Evolutionary conservation across 441 rosid genomes (phyloP), one percentile per base, ranked within the genome.

Genomic region (Mallotus japonicus): DNA sequence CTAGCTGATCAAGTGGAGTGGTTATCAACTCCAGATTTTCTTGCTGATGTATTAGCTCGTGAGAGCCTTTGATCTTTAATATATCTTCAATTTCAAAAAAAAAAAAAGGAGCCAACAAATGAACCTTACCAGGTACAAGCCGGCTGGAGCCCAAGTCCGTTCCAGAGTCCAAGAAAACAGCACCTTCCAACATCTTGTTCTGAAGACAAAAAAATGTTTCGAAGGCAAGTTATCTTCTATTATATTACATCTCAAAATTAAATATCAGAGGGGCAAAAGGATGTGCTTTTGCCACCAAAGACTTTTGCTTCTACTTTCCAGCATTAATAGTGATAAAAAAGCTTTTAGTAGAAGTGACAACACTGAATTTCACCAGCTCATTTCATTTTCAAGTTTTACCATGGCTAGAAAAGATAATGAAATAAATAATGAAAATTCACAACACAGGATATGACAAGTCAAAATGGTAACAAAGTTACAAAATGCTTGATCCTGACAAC

Each of bases 71-170:
- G 32, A 28, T 28, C 32, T 28, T 28, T 28, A 28, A 28, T 28
- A 28, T 28, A 28, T 28, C 32, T 28, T 28, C 2, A 28, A 28
- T 28, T 28, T 28, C 32, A 28, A 28, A 28, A 28, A 28, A 28
- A 24, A 24, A 24, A 24, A 24, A 24, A 24, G n/a, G n/a, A 76
- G 72, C n/a, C 47, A 66, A 59, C 34, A 65, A 73, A 68, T 19
- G 44, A 62, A 79, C 79, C 83, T 86, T 82, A 95, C 98, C 99
- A 8, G 98, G 98, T 61, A 95, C 98, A 75, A 84, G 95, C 77
- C 86, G 86, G 80, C 93, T 88, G 62, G 99, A 91, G 44, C 97
- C 92, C 83, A 95, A 79, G 83, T 95, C 98, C 0, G 99, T 91
- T 80, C 99, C 99, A 67, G 88, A 87, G 78, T 95, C 99, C 79